A percentile compares a stretch with the other conserved stretches of the same genome.
These are phyloP conservation scores for Pelargonium australe DNA, from an alignment of 441 rosid species.

Conservation along the genomic window DNA sequence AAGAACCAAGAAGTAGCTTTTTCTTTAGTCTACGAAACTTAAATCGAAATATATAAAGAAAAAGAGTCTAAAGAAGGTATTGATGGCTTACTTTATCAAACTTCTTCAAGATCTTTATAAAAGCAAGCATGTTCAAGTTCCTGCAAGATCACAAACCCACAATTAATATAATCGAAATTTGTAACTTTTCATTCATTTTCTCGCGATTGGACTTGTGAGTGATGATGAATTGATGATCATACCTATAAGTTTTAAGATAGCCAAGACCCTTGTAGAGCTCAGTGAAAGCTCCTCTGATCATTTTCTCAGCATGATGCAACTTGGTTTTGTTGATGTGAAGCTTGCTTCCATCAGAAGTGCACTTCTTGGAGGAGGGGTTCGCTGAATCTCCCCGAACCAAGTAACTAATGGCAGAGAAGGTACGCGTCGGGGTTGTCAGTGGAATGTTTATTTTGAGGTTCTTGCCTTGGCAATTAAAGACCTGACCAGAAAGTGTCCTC, in stretches of 20 bases:
- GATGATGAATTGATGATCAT: not conserved
- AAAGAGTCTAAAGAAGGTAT: not conserved
- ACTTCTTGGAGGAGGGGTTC: conserved; percentile 58
- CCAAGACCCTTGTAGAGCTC: conserved; percentile 88
- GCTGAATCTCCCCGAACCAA: conserved; percentile 66
- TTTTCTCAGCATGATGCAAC: conserved; percentile 82
- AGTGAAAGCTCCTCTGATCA: conserved; percentile 73
- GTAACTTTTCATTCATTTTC: too few species aligned
- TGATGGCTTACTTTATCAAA: conserved; percentile 64
- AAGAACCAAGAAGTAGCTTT: not conserved
- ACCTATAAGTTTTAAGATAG: conserved; percentile 87
- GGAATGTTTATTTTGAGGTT: conserved; percentile 77
- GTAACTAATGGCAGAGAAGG: conserved; percentile 73
- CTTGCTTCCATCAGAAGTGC: conserved; percentile 44
- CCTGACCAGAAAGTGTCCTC: conserved; percentile 43
- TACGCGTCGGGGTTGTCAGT: conserved; percentile 66
- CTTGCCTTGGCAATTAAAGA: conserved; percentile 67
- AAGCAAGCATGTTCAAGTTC: conserved; percentile 95
- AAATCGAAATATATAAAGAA: conserved; percentile 13
- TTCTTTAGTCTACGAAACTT: conserved; percentile 1
- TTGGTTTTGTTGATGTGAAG: conserved; percentile 63
- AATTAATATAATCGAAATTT: not conserved
- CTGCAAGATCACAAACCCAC: conserved; percentile 30
- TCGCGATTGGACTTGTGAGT: too few species aligned
- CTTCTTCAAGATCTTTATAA: conserved; percentile 87